Conservation (phyloP, 495 filamentous ascomycete genomes). For the Neurospora hispaniola region DNA sequence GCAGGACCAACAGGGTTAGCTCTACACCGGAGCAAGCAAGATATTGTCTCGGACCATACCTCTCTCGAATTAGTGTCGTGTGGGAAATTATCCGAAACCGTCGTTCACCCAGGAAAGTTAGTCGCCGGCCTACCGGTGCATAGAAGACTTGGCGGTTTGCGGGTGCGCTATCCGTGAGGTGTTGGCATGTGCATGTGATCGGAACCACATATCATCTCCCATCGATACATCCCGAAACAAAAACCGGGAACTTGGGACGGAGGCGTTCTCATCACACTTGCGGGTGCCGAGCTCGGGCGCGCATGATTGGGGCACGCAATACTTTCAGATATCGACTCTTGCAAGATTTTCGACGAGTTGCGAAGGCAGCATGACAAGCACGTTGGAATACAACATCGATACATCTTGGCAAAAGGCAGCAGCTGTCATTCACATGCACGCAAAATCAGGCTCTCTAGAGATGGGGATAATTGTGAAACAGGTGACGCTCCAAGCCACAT, state of each 20-base stretch:
- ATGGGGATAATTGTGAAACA: not conserved
- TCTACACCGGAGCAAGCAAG: not conserved
- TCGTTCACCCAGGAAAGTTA: not conserved
- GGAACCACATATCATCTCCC: not conserved
- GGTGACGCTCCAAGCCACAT: not conserved
- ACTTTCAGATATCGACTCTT: not conserved
- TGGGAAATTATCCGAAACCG: not conserved
- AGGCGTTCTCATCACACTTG: not conserved
- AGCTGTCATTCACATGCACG: not conserved
- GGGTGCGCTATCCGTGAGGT: not conserved
- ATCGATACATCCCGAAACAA: not conserved
- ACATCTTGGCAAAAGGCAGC: not conserved
- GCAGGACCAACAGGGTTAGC: not conserved
- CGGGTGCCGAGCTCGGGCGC: not conserved
- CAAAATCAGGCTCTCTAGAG: not conserved
- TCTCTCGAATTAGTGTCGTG: not conserved
- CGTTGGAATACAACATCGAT: not conserved
- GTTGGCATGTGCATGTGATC: not conserved
- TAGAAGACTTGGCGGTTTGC: not conserved
- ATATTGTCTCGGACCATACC: not conserved
- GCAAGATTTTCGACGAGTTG: not conserved
- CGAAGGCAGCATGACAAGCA: not conserved
- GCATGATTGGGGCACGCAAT: not conserved
- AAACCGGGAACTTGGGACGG: not conserved
- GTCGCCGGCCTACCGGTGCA: not conserved